Conservation (phyloP, 768 basidiomycete species). For the Pisolithus marmoratus region DNA sequence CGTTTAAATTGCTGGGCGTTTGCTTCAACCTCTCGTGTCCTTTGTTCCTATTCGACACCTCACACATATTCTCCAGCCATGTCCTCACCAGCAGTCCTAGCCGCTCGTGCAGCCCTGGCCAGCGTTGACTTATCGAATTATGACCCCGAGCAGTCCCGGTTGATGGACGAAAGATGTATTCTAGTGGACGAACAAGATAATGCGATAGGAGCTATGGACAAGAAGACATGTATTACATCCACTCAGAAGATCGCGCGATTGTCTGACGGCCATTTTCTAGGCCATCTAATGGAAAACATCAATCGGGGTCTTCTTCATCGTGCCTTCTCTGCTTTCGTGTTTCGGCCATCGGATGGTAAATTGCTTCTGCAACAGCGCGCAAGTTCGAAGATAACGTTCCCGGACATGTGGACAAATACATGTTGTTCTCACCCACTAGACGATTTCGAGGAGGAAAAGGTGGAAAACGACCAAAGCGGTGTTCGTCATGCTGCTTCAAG, state of each 20-base stretch:
- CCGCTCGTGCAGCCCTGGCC: slow-evolving; percentile 60
- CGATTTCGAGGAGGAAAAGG: slow-evolving; percentile 82
- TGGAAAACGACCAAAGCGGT: slow-evolving; percentile 71
- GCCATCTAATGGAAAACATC: slow-evolving; percentile 97
- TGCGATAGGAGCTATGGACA: slow-evolving; percentile 81
- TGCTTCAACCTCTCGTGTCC: background rate
- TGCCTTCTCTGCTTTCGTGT: slow-evolving; percentile 96
- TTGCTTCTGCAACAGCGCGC: slow-evolving; percentile 93
- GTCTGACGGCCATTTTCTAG: slow-evolving; percentile 34
- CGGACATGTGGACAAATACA: slow-evolving; percentile 99
- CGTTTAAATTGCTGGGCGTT: background rate
- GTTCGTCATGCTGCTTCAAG: slow-evolving; percentile 88
- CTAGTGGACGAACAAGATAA: slow-evolving; percentile 85
- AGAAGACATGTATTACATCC: slow-evolving; percentile 77
- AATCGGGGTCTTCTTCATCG: slow-evolving; percentile 91
- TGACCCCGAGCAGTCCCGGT: slow-evolving; percentile 86
- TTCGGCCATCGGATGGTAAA: slow-evolving; percentile 90
- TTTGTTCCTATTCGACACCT: background rate
- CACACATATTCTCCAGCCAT: slow-evolving; percentile 25
- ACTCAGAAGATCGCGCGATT: background rate
- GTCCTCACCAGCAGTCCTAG: slow-evolving; percentile 56
- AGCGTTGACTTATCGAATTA: slow-evolving; percentile 76
- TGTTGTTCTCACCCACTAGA: slow-evolving; percentile 97
- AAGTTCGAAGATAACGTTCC: slow-evolving; percentile 98
- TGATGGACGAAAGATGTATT: slow-evolving; percentile 97